Evolutionary conservation across 768 basidiomycete genomes (phyloP).

Genomic region (Jaapia argillacea): DNA sequence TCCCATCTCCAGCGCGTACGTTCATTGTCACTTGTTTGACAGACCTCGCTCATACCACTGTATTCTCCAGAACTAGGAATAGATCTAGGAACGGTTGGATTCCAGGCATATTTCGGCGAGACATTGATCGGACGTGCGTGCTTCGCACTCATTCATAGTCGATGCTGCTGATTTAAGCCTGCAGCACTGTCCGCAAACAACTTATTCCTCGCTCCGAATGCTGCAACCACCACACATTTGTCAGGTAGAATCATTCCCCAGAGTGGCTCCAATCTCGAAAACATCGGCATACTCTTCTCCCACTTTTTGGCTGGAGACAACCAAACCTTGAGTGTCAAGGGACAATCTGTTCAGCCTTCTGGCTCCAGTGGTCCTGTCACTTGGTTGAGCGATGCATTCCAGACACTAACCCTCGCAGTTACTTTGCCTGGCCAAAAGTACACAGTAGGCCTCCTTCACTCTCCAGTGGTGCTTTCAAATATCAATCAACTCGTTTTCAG

Average conservation of each 20-base stretch:
- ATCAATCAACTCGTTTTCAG: constrained; percentile 14
- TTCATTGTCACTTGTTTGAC: not conserved
- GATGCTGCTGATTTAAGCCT: constrained; percentile 2
- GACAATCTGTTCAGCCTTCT: constrained; percentile 49
- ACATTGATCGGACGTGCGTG: constrained; percentile 51
- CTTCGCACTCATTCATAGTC: not conserved
- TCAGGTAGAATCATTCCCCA: constrained; percentile 58
- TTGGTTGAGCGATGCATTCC: constrained; percentile 66
- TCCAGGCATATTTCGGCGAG: constrained; percentile 50
- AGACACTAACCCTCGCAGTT: constrained; percentile 51
- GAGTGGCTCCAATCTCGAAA: constrained; percentile 39
- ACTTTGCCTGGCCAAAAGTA: constrained; percentile 52
- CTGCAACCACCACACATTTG: constrained; percentile 40
- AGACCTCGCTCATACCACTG: not conserved
- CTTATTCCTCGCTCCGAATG: constrained; percentile 39
- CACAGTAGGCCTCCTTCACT: constrained; percentile 20
- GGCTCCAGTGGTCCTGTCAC: constrained; percentile 39
- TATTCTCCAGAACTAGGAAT: constrained; percentile 53
- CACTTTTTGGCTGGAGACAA: constrained; percentile 55
- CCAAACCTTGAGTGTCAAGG: constrained; percentile 47
- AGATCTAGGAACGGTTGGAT: constrained; percentile 53
- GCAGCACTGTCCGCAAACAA: constrained; percentile 42
- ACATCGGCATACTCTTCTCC: constrained; percentile 56
- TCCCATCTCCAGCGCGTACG: constrained; percentile 61
- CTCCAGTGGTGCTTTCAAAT: not conserved